Conservation (phyloP, 306 rosid genomes). For the Pyrus communis region DNA sequence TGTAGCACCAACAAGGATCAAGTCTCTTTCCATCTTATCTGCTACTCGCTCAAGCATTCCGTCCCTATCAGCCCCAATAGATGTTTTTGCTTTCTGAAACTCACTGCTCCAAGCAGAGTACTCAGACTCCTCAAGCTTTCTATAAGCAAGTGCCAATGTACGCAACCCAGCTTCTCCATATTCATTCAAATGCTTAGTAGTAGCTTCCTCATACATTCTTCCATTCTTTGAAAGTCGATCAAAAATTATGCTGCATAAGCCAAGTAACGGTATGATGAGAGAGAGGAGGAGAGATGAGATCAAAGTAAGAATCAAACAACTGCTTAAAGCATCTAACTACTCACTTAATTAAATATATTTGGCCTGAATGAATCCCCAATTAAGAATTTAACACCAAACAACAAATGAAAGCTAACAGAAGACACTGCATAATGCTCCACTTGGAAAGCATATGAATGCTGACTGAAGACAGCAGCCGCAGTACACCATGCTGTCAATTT, state of each 20-base stretch:
- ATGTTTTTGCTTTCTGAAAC: constrained; percentile 79
- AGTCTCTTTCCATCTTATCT: constrained; percentile 75
- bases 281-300: neutral
- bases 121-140: constrained; percentile 71
- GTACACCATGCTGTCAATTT: neutral
- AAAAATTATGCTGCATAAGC: constrained; percentile 70
- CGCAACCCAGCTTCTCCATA: constrained; percentile 97
- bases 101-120: constrained; percentile 75
- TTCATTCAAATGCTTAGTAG: constrained; percentile 78
- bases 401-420: neutral
- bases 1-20: constrained; percentile 94
- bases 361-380: neutral
- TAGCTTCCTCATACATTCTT: constrained; percentile 58
- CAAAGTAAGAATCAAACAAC: neutral
- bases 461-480: neutral
- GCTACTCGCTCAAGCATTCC: constrained; percentile 63
- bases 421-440: neutral
- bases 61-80: constrained; percentile 80
- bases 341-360: neutral
- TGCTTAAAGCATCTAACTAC: neutral
- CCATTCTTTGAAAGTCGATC: constrained; percentile 85
- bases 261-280: constrained; percentile 3
- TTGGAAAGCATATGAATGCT: neutral
- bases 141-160: constrained; percentile 85
- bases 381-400: neutral